Base-by-base conservation (phyloP, 208 protist species). In the Acanthamoeba triangularis region DNA sequence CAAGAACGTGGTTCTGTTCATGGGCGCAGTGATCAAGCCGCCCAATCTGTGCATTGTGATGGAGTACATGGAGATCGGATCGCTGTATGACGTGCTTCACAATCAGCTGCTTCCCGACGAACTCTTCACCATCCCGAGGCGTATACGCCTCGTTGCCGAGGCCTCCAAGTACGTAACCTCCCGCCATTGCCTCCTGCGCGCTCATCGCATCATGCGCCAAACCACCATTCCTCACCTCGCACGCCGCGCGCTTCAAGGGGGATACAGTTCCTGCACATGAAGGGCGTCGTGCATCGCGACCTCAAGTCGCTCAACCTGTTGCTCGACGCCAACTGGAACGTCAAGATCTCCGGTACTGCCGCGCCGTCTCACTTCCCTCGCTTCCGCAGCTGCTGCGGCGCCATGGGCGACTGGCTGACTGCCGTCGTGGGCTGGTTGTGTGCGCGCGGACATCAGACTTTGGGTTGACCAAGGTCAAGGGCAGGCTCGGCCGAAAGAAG, bases 391-490 rank as follows among this genome's bases (percentile, higher is more conserved):
- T 65, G n/a, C 23, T n/a, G n/a, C n/a, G n/a, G n/a, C n/a, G n/a
- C n/a, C n/a, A n/a, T n/a, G n/a, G n/a, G n/a, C n/a, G n/a, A n/a
- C n/a, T n/a, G n/a, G n/a, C n/a, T n/a, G n/a, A n/a, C n/a, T n/a
- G n/a, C n/a, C n/a, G n/a, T n/a, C n/a, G n/a, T n/a, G n/a, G n/a
- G n/a, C n/a, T n/a, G n/a, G n/a, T n/a, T n/a, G n/a, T n/a, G n/a
- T n/a, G n/a, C n/a, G n/a, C n/a, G n/a, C n/a, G n/a, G n/a, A n/a
- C n/a, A n/a, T n/a, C 23, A 84, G 80, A 90, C 80, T 90, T 90
- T 90, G 80, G 80, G 14, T 35, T 90, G 44, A 90, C 80, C 49
- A 90, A 90, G 44, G 35, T 90, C n/a, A 90, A 84, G 74, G 74
- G 44, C 44, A 84, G 37, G 44, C 28, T 84, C 23, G 63, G 63